These are phyloP conservation scores for Xylaria scruposa DNA, from an alignment of 495 filamentous ascomycete species.

Conservation along the genomic window DNA sequence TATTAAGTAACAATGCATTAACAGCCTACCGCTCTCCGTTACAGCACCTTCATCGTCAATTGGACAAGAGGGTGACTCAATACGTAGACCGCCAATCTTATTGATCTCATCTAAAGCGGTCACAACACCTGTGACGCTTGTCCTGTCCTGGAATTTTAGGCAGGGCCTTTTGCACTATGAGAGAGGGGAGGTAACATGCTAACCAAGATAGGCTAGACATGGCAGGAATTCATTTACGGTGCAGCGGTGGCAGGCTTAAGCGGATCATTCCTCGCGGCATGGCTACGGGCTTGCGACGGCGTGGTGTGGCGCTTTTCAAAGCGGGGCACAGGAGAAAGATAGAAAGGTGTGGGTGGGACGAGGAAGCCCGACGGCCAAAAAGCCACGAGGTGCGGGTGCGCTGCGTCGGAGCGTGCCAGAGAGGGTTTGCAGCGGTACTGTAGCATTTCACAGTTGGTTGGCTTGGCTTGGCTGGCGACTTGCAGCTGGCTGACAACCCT, in stretches of 20 bases:
- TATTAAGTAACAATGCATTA: constrained; percentile 1
- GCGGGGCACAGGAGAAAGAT: neutral
- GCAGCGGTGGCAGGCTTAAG: constrained; percentile 2
- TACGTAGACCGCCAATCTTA: constrained; percentile 24
- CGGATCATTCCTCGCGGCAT: constrained; percentile 3
- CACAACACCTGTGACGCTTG: constrained; percentile 10
- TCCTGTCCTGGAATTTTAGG: neutral
- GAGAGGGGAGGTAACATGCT: neutral
- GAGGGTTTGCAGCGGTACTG: neutral
- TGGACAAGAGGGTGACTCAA: neutral
- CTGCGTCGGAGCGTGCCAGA: constrained; percentile 6
- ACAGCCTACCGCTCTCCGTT: neutral
- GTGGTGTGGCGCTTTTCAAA: constrained; percentile 17
- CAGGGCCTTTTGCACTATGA: constrained; percentile 3
- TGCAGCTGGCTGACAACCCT: neutral
- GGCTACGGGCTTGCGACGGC: constrained; percentile 9
- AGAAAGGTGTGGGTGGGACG: constrained; percentile 16
- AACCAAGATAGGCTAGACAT: neutral
- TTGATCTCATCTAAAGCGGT: constrained; percentile 17
- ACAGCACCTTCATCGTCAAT: neutral
- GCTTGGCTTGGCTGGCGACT: constrained; percentile 5
- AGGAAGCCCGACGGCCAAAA: constrained; percentile 16
- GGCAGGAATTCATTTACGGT: neutral
- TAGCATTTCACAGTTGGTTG: neutral
- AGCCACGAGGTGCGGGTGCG: constrained; percentile 25